Evolutionary conservation across 2,329 filamentous ascomycete species (phyloP).

Genomic region (Claviceps capensis): DNA sequence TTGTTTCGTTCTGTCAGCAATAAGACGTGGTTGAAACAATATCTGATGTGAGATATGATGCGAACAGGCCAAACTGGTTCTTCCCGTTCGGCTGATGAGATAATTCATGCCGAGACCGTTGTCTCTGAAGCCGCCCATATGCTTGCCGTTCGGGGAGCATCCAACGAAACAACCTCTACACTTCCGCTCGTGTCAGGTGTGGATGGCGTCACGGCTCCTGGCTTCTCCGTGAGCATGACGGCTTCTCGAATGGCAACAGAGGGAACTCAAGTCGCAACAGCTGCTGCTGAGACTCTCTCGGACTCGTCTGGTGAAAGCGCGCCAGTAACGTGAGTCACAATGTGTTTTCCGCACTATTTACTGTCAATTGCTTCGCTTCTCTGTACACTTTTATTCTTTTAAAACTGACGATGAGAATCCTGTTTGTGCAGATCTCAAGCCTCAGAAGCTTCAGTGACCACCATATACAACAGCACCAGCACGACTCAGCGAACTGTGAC

Average conservation of each 20-base stretch:
- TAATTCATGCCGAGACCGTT: constrained; percentile 9
- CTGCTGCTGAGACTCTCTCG: constrained; percentile 1
- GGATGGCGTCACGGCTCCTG: constrained; percentile 6
- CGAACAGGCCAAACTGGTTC: constrained; percentile 2
- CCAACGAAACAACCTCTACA: constrained; percentile 7
- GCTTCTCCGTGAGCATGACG: constrained; percentile 7
- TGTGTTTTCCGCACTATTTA: no score
- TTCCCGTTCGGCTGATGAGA: constrained; percentile 5
- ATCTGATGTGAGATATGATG: not conserved
- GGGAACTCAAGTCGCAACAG: not conserved
- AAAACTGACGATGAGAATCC: not conserved
- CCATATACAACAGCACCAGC: constrained; percentile 16
- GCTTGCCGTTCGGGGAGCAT: constrained; percentile 11
- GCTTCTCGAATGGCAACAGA: constrained; percentile 5
- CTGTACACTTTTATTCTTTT: no score
- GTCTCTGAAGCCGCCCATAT: constrained; percentile 10
- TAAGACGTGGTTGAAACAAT: no score
- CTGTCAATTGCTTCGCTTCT: not conserved
- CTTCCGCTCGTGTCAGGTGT: constrained; percentile 5
- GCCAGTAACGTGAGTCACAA: constrained; percentile 20
- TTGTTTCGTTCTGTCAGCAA: not conserved
- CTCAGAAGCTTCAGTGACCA: constrained; percentile 18
- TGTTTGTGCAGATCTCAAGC: constrained; percentile 18
- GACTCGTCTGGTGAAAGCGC: constrained; percentile 12
- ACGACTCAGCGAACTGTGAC: constrained; percentile 6